Evolutionary conservation across 257 asterid species (phyloP), one percentile per base, ranked within the genome.

Genomic region (Fraxinus quadrangulata): DNA sequence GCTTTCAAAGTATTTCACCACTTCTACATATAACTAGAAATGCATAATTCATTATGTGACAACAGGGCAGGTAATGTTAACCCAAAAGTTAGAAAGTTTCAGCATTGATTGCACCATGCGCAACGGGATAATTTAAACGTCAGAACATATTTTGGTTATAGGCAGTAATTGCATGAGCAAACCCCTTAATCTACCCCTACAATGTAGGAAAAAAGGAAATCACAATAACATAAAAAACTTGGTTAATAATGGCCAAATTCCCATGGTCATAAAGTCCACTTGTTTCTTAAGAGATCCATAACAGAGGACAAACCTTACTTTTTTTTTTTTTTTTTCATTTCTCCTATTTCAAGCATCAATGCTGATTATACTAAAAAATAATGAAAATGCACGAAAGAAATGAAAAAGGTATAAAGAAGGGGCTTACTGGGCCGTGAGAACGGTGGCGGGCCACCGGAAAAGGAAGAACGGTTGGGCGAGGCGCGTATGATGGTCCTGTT

Each of bases 361-460:
- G 67, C 16, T 7, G 33, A 54, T 19, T 54, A 54, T 54, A 23
- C 31, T n/a, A 28, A 76, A 23, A 42, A 16, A 63, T 8, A 47
- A 45, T n/a, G 31, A 12, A 21, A 26, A 4, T 40, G 39, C 21
- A 47, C 40, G 24, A 21, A 36, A 75, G 13, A 17, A 75, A 47
- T 45, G 21, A 47, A 67, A 7, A 71, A 40, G 24, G 34, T 37
- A 71, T 34, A 56, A 71, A 30, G 47, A 69, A 39, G 26, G 47
- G 65, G 72, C 73, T 51, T 89, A 92, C 97, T 19, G 97, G 97
- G 81, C 92, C 96, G 75, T 88, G 91, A 61, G 99, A 88, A 83
- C 97, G 97, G 83, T 94, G 99, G 82, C 96, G 97, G 59, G 97
- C 97, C 37, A 81, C 89, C 14, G 97, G 99, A 74, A 94, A 94